Conservation (phyloP, 1,139 yeast species). For the Suhomyces kunorum region DNA sequence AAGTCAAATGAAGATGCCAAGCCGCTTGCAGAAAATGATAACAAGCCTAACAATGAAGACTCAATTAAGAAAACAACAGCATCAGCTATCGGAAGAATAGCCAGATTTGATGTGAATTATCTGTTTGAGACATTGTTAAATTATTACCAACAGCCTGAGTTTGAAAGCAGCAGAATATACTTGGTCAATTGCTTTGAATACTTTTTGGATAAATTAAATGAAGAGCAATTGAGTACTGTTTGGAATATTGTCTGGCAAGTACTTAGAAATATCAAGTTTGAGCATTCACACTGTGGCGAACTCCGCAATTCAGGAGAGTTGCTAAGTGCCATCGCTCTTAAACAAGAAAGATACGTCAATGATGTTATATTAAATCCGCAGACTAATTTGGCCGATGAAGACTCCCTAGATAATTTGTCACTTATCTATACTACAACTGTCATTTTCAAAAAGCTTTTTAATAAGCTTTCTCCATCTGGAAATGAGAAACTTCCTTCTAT, state of each 20-base stretch:
- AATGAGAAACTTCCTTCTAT: conserved; percentile 16
- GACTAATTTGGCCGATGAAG: conserved; percentile 7
- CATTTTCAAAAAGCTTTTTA: conserved; percentile 35
- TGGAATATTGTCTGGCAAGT: conserved; percentile 19
- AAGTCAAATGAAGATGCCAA: conserved; percentile 10
- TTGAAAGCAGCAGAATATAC: conserved; percentile 12
- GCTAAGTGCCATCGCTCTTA: conserved; percentile 15
- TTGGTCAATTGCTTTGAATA: conserved; percentile 16
- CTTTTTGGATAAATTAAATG: conserved; percentile 10
- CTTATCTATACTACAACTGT: conserved; percentile 35
- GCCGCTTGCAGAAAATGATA: conserved; percentile 14
- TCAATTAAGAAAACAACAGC: conserved; percentile 49
- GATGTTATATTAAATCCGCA: conserved; percentile 18
- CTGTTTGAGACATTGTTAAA: conserved; percentile 20
- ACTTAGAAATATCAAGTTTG: conserved; percentile 12
- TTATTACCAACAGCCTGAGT: conserved; percentile 12
- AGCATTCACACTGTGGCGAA: conserved; percentile 18
- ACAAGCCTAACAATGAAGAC: conserved; percentile 31
- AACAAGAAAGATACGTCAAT: conserved; percentile 15
- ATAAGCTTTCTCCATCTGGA: conserved; percentile 18
- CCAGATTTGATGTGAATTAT: conserved; percentile 36
- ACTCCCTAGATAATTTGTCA: conserved; percentile 8
- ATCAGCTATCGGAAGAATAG: conserved; percentile 53
- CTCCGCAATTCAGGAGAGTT: conserved; percentile 20
- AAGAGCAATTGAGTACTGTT: conserved; percentile 12